A percentile compares a stretch with the other conserved stretches of the same genome.
Conservation (phyloP, 805 yeast species). For the Suhomyces faveliae region DNA sequence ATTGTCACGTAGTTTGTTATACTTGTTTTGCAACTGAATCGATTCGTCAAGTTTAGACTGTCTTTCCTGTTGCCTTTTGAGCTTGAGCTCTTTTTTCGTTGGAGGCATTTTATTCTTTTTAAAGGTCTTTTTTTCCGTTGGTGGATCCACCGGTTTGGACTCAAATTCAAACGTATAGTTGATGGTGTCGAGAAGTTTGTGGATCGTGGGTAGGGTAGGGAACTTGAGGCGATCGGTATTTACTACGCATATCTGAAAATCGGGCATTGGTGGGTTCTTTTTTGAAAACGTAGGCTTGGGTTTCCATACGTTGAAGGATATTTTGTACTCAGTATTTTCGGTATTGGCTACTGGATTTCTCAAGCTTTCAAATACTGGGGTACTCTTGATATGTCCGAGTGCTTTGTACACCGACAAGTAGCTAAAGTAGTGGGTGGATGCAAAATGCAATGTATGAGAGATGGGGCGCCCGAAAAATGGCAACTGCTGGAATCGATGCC, state of each 20-base stretch:
- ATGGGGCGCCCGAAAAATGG: conserved; percentile 14
- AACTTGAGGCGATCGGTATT: conserved; percentile 44
- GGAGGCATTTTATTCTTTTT: conserved; percentile 17
- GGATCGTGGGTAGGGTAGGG: conserved; percentile 47
- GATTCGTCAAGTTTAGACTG: conserved; percentile 23
- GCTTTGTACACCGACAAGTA: conserved; percentile 23
- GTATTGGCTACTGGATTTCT: conserved; percentile 7
- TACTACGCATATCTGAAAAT: conserved; percentile 66
- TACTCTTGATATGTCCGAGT: conserved; percentile 18
- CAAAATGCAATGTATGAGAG: conserved; percentile 16
- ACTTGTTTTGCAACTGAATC: conserved; percentile 24
- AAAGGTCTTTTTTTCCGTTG: not conserved
- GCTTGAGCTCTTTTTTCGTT: conserved; percentile 26
- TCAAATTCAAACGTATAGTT: conserved; percentile 6
- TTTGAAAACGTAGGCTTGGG: conserved; percentile 73
- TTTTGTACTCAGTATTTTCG: conserved; percentile 8
- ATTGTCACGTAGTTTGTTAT: conserved; percentile 31
- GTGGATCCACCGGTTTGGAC: not conserved
- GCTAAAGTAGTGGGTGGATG: conserved; percentile 25
- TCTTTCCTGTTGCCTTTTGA: conserved; percentile 24
- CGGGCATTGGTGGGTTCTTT: conserved; percentile 66
- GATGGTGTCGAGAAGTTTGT: conserved; percentile 22
- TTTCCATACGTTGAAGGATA: conserved; percentile 77
- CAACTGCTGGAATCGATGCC: not conserved
- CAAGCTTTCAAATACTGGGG: not conserved